A percentile compares a stretch with the other conserved stretches of the same genome.
phyloP scores from a whole-genome alignment of 1,284 basidiomycete species.

The Leccinum cinnamomeum region DNA sequence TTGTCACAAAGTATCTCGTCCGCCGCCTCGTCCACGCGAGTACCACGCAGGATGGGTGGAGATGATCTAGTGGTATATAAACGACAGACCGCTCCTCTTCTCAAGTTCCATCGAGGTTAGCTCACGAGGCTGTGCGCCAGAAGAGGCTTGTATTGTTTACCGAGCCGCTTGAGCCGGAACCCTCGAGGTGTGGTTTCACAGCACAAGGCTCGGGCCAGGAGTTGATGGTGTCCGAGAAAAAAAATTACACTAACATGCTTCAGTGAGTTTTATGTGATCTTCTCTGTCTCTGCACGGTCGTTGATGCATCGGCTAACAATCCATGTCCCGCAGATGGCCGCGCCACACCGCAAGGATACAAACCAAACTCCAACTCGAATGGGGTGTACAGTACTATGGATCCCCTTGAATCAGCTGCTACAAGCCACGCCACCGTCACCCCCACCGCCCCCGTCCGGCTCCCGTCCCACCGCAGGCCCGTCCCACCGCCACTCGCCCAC shows the following conservation, averaged over 20 bases:
- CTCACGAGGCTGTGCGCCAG: too few species aligned
- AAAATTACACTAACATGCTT: slow-evolving; percentile 7
- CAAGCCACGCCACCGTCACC: not conserved
- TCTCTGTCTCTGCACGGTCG: not conserved
- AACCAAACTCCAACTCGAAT: not conserved
- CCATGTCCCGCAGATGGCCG: not conserved
- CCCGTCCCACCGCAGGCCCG: not conserved
- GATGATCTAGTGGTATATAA: slow-evolving; percentile 17
- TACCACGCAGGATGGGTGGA: not conserved
- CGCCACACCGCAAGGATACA: not conserved
- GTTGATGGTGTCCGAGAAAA: not conserved
- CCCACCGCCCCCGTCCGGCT: not conserved
- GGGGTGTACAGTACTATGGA: not conserved
- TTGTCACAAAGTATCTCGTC: not conserved
- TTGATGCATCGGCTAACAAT: not conserved
- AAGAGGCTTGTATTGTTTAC: too few species aligned
- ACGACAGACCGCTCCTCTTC: not conserved
- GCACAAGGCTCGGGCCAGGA: not conserved
- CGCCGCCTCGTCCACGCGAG: slow-evolving; percentile 16
- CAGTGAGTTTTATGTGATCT: slow-evolving; percentile 4
- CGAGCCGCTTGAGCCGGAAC: too few species aligned
- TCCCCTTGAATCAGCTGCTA: not conserved
- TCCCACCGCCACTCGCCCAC: not conserved
- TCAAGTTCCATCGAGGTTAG: not conserved
- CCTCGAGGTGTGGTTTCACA: not conserved